Base-by-base conservation (phyloP, 495 filamentous ascomycete species). In the Jackrogersella multiformis region DNA sequence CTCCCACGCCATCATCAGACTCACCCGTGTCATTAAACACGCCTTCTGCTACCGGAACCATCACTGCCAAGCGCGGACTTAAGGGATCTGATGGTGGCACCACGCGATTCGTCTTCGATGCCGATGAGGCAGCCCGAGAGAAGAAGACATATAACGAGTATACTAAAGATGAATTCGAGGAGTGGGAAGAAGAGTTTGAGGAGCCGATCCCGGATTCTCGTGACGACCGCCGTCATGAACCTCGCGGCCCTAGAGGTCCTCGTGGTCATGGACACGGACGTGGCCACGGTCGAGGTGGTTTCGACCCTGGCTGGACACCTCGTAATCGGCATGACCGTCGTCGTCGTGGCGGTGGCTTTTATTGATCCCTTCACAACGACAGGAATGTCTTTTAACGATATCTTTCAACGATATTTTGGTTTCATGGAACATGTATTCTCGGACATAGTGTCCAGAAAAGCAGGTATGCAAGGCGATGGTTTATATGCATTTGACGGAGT, bases 101-200 rank as follows among this genome's bases (percentile, higher is more conserved):
- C 0, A 85, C 95, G 26, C 88, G 95, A 10, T 99, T 97, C 73
- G 92, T 97, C 81, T 87, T 98, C 26, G 92, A 97, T 71, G 85
- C 90, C 10, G 88, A 86, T 42, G 84, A 90, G 52, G 94, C 92
- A 10, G 84, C 82, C 35, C 82, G 80, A 16, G 95, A 99, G 79
- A 86, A 86, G 68, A 79, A 82, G 13, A 77, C 82, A 6, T 90
- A 95, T 9, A 81, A 84, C 9, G 80, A 86, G 56, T 91, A 87
- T 73, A 91, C 89, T 73, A 86, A 86, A 60, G 87, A 88, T 28
- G 91, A 93, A 70, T 89, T 88, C 74, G 92, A 96, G 68, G 91
- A 96, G 74, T 86, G 86, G 64, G 88, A 90, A 69, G 80, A 87
- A 42, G 88, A 90, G 69, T 80, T 90, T 15, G 87, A 89, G 45